Percentiles rank a stretch among this genome's conserved stretches.
These are phyloP conservation scores for Rhododendron simsii DNA, from an alignment of 148 eudicot genomes.

Conservation along the genomic window DNA sequence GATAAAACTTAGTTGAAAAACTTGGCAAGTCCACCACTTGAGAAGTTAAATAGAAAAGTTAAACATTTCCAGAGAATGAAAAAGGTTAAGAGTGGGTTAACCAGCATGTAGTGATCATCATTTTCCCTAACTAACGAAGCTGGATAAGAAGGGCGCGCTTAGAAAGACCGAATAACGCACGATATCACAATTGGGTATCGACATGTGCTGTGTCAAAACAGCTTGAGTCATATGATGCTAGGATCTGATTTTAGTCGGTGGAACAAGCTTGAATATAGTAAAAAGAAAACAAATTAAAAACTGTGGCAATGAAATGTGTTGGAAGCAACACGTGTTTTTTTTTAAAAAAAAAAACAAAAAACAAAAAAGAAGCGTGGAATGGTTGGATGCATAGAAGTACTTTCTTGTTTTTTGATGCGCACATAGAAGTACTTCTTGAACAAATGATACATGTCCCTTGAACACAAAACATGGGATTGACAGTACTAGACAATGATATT, in stretches of 20 bases:
- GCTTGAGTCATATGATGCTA: too few relatives aligned
- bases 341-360: neutral
- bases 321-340: conserved; percentile 6
- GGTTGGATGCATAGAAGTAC: neutral
- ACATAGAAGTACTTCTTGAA: too few relatives aligned
- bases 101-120: neutral
- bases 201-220: too few relatives aligned
- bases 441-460: neutral
- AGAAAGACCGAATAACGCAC: too few relatives aligned
- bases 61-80: neutral
- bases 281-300: neutral
- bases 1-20: too few relatives aligned
- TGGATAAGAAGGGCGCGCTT: neutral
- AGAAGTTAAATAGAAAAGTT: neutral
- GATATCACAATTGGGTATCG: too few relatives aligned
- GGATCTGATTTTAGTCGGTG: too few relatives aligned
- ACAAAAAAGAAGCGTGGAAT: conserved; percentile 5
- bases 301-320: neutral
- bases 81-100: neutral
- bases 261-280: too few relatives aligned
- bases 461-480: neutral
- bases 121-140: neutral
- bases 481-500: too few relatives aligned
- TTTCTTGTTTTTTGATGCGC: too few relatives aligned
- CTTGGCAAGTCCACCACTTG: neutral